Conservation (phyloP, 2,329 filamentous ascomycete species). For the Ophiobolus disseminans region DNA sequence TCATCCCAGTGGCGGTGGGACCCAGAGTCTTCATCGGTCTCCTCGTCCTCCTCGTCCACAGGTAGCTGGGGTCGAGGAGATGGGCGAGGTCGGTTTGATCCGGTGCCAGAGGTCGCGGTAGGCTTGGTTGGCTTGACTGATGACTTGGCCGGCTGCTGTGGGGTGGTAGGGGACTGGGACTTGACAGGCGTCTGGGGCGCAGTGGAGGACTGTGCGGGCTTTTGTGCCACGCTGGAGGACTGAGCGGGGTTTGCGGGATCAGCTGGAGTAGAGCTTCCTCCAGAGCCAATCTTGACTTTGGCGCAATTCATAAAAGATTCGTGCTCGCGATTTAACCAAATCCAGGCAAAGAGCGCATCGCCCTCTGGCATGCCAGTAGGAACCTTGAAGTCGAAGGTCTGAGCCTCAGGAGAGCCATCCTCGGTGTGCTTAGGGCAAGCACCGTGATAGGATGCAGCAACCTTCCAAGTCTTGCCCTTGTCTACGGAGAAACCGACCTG, state of each 20-base stretch:
- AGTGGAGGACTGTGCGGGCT: slow-evolving; percentile 9
- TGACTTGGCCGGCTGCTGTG: slow-evolving; percentile 1
- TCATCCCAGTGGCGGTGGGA: slow-evolving; percentile 6
- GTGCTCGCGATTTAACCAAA: slow-evolving; percentile 58
- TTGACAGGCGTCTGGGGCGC: background rate
- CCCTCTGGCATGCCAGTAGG: slow-evolving; percentile 53
- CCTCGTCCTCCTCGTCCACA: slow-evolving; percentile 8
- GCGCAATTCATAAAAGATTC: slow-evolving; percentile 57
- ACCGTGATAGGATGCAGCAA: slow-evolving; percentile 56
- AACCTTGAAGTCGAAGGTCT: slow-evolving; percentile 56
- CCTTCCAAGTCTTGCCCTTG: slow-evolving; percentile 53
- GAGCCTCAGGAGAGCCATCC: slow-evolving; percentile 49
- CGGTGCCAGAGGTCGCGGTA: slow-evolving; percentile 1
- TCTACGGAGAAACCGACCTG: slow-evolving; percentile 56
- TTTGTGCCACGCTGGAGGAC: slow-evolving; percentile 2
- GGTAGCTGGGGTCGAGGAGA: slow-evolving; percentile 11
- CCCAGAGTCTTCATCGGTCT: slow-evolving; percentile 8
- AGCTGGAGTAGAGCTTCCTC: slow-evolving; percentile 22
- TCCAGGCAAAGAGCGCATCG: slow-evolving; percentile 55
- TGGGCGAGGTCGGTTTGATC: too few relatives aligned
- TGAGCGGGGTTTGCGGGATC: slow-evolving; percentile 10
- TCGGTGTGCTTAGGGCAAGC: slow-evolving; percentile 54
- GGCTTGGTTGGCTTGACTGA: background rate
- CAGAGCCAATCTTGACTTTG: slow-evolving; percentile 50
- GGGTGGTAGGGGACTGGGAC: slow-evolving; percentile 7